Base-by-base conservation (phyloP, 164 flowering plant genomes). In the Pachysandra terminalis region DNA sequence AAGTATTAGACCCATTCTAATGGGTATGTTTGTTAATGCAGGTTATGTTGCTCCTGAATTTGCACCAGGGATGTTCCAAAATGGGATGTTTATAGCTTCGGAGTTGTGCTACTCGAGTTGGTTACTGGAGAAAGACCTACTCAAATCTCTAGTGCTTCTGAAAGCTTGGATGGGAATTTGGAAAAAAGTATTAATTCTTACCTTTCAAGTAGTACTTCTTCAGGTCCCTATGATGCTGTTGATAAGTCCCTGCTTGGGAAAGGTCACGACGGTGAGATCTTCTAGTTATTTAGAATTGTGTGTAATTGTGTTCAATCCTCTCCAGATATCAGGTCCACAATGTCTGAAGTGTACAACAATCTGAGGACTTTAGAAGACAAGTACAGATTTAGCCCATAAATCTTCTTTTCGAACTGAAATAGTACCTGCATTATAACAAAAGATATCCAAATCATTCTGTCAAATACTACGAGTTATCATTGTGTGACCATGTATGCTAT, bases 121-220 rank as follows among this genome's bases (percentile, higher is more conserved):
- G n/a, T 68, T 40, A 68, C 71, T 9, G 71, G 71, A 13, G 64
- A 68, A 48, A 58, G 15, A 60, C 57, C 71, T 16, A 68, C 64
- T 45, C 71, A 59, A 7, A 64, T 68, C 8, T 6, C 64, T 27
- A 68, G 59, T 45, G 56, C 57, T 28, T 35, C 64, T 4, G 71
- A 68, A 48, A 40, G 25, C 57, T 68, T 68, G 48, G 59, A 27
- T 19, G 71, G 71, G 21, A 59, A 48, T 28, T 49, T 68, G 49
- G 71, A 59, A 19, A 64, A 68, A 8, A 59, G 71, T 64, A 28
- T 68, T 49, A 21, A 57, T n/a, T n/a, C n/a, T 48, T 48, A 49
- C 24, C 56, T 51, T 51, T 51, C 19, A 7, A 16, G 19, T 14
- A n/a, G n/a, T n/a, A 51, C 19, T 10, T 10, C 13, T 16, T 51